Evolutionary conservation across 495 filamentous ascomycete species (phyloP), one percentile per base, ranked within the genome.

Genomic region (Hapsidospora chrysogenum): DNA sequence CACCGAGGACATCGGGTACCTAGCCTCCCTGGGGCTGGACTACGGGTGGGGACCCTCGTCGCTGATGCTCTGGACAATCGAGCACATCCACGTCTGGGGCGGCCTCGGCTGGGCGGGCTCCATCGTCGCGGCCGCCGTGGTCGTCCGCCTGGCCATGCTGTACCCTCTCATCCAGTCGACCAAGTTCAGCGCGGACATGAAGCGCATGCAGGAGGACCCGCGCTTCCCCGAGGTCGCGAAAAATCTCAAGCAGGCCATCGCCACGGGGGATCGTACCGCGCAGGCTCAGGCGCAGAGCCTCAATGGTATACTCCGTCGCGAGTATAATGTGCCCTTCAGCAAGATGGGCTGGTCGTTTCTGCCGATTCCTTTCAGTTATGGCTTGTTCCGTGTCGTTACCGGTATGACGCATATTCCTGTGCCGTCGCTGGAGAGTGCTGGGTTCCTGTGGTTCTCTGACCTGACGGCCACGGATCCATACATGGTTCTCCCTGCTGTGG

Each of bases 101-200:
- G 83, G 73, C 8, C 51, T 80, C 34, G 80, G 82, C 1, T 95
- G 87, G 89, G 84, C 82, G 74, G 70, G 56, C 5, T 72, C 80
- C 38, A 77, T 95, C 35, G 46, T 72, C 9, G 46, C 68, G 5
- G 63, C 75, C 0, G 73, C 80, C 23, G 2, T 85, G 0, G 22
- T 66, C n/a, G 49, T 84, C 41, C 75, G 87, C 31, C n/a, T 65
- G 1, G 46, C 52, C 8, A 55, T 89, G 14, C 61, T 94, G 48
- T 72, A 74, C 35, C 64, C 73, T 9, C 68, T 72, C 40, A 42
- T 86, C 7, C 48, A 53, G 15, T 66, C 72, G 14, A 60, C 73
- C 9, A 72, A 83, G 41, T 68, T 62, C 16, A 41, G 49, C 8
- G 72, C 81, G 10, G 62, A 60, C 37, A 54, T 76, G 36, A 60